Base-by-base conservation (phyloP, 2,329 filamentous ascomycete species). In the Colletotrichum lentis region DNA sequence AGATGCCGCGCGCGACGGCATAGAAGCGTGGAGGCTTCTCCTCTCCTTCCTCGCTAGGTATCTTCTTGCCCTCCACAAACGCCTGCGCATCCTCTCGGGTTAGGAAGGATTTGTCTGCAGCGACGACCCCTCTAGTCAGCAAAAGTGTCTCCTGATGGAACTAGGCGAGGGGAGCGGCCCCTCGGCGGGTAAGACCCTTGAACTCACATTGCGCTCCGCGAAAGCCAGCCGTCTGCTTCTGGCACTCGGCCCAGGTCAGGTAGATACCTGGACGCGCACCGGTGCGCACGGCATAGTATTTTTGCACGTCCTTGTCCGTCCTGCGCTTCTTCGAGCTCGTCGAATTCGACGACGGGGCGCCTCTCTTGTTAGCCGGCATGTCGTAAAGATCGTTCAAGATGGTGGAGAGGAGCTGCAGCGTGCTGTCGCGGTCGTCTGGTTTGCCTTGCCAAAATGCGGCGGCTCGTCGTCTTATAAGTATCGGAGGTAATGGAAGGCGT, bases 61-160 rank as follows among this genome's bases (percentile, higher is more conserved):
- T 77, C 64, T 85, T 84, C 71, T 84, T 85, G 54, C 92, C 91
- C 1, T 85, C 87, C 31, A 93, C 83, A 76, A 92, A 97, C 2
- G 87, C 88, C 73, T 91, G 86, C n/a, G 95, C 95, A 68, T 97
- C 93, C 70, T 89, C 85, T 67, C 85, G 82, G 0, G 86, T 88
- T 11, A 84, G 80, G 76, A 97, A 97, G 1, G 91, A 93, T 80
- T 96, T 95, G 82, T 91, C 93, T 96, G 69, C 31, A 47, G 22
- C 61, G 24, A 46, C 56, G 60, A 46, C 41, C 20, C 24, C 3
- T n/a, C 12, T 18, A 39, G 20, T 64, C 24, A 68, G 59, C 37
- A n/a, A 39, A 47, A 27, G 18, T 11, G 5, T 44, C 58, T 20
- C 22, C 7, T 8, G 37, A 10, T 14, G 14, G 39, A 22, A 47